These are phyloP conservation scores for Trichoderma atroviride DNA, from an alignment of 2,329 filamentous ascomycete species.

Conservation along the genomic window DNA sequence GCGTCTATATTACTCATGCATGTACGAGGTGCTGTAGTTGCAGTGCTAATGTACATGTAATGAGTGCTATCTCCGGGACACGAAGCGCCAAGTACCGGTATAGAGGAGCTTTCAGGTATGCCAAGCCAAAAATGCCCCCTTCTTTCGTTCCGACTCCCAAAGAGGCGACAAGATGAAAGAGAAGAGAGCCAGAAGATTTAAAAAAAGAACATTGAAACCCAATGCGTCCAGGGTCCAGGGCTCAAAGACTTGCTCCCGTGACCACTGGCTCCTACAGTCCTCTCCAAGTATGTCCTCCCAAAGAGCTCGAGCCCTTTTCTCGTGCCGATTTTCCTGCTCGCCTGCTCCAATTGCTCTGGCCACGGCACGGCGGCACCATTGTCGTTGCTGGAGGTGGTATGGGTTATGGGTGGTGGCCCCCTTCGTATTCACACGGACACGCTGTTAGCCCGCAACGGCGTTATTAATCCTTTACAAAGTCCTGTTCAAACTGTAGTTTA, in stretches of 20 bases:
- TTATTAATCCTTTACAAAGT: neutral
- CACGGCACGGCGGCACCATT: constrained; percentile 14
- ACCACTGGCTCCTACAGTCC: neutral
- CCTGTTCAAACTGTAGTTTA: neutral
- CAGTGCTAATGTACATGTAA: neutral
- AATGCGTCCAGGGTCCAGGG: constrained; percentile 2
- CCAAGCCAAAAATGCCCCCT: neutral
- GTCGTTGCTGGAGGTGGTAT: neutral
- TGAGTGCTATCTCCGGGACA: neutral
- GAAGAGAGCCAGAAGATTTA: neutral
- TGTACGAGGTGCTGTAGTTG: neutral
- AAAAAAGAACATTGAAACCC: neutral
- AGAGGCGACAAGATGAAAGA: neutral
- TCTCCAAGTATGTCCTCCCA: neutral
- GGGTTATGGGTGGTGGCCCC: neutral
- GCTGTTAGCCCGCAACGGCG: neutral
- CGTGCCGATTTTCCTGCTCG: constrained; percentile 2
- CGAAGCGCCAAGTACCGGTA: neutral
- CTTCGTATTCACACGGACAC: constrained; percentile 20
- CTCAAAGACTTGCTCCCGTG: neutral
- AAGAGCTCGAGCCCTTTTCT: neutral
- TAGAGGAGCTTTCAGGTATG: neutral
- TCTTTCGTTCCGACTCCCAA: neutral
- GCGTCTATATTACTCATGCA: neutral
- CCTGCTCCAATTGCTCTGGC: neutral